Evolutionary conservation across 805 yeast species (phyloP), one percentile per base, ranked within the genome.

Genomic region (Candida anglica): DNA sequence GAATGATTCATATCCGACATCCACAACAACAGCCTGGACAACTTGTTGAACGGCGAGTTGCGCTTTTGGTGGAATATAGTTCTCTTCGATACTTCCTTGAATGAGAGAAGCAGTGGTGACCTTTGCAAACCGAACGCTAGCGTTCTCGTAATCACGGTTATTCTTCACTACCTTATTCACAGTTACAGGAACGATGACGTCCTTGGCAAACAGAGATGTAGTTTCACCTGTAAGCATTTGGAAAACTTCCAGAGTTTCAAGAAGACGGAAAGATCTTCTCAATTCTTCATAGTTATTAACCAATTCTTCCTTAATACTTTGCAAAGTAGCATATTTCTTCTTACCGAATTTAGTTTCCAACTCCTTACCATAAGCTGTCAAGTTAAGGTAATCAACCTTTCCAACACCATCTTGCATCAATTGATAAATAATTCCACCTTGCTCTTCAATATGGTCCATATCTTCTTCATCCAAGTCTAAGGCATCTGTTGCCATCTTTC

Each of bases 401-500:
- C 71, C 73, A 23, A 79, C 81, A 30, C 86, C 85, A 43, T 80
- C 86, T 40, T 75, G 77, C 53, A 78, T 72, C 38, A 87, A 70
- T 53, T 83, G 81, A 40, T 77, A 77, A 41, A 86, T 82, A 2
- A 87, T 85, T 29, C 89, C 89, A 31, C 89, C 93, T 40, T 82
- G 84, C 41, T 79, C 82, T 52, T 86, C 89, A 30, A 81, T 58
- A 37, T 82, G 89, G 2, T 80, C 82, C 50, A 86, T 70, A 44
- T 88, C 96, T 58, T 91, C 98, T 50, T 94, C 98, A 48, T 88
- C 96, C 43, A 89, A 73, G 55, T 91, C 98, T 44, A 93, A 71
- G 2, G 98, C 98, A 66, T 93, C 98, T 2, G 96, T 93, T 6
- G 97, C 98, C 89, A 93, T 93, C 57, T 93, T 93, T 32, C 93